Conservation (phyloP, 495 filamentous ascomycete species). For the Antarctomyces pellizariae region DNA sequence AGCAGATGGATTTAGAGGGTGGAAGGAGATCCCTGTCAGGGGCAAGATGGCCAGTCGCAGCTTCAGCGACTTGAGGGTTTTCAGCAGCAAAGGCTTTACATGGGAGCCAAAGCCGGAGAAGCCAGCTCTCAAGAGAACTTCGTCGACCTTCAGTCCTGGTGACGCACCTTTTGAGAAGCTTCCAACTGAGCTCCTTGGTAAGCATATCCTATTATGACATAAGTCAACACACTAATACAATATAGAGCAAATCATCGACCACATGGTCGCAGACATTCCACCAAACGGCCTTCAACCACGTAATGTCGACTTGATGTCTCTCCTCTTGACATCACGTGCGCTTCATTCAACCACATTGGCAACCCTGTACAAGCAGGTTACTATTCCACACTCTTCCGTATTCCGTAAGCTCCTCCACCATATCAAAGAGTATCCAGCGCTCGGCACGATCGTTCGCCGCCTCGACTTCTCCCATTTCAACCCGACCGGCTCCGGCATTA, state of each 20-base stretch:
- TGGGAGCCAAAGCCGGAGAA: constrained; percentile 21
- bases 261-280: constrained; percentile 51
- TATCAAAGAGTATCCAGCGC: constrained; percentile 38
- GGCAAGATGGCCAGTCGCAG: constrained; percentile 48
- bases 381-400: constrained; percentile 66
- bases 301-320: constrained; percentile 61
- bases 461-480: constrained; percentile 82
- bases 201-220: constrained; percentile 13
- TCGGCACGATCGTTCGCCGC: constrained; percentile 59
- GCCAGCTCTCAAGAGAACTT: constrained; percentile 12
- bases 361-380: constrained; percentile 64
- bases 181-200: constrained; percentile 50
- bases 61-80: constrained; percentile 37
- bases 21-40: constrained; percentile 44
- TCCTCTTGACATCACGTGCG: constrained; percentile 51
- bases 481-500: constrained; percentile 57
- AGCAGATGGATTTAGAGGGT: constrained; percentile 44
- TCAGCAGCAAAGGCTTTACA: constrained; percentile 29
- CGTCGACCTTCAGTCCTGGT: constrained; percentile 14
- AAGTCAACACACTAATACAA: constrained; percentile 8
- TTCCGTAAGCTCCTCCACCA: constrained; percentile 68
- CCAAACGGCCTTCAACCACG: constrained; percentile 56
- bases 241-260: constrained; percentile 51
- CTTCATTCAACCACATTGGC: constrained; percentile 54
- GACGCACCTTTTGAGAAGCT: constrained; percentile 35